Conservation (phyloP, 108 stramenopile species). For the Seminavis robusta region DNA sequence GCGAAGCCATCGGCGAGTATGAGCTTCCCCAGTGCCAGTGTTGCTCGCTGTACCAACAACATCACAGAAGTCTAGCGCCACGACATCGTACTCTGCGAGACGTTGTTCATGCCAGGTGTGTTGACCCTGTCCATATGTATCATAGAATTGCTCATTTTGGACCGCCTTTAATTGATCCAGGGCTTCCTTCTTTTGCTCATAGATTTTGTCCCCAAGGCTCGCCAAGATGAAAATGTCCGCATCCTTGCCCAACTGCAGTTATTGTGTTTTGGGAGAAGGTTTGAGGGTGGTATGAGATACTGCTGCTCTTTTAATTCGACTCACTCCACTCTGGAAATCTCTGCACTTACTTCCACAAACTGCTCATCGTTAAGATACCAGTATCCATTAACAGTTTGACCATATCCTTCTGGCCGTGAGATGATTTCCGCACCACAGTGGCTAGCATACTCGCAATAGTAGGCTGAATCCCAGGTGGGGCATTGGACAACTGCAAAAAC, state of each 20-base stretch:
- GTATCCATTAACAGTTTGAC: neutral
- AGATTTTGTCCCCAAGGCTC: conserved; percentile 20
- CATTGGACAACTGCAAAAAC: conserved; percentile 25
- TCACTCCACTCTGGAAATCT: no score
- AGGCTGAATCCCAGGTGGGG: no score
- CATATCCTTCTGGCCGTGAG: conserved; percentile 8
- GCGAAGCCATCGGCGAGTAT: no score
- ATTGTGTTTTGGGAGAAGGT: no score
- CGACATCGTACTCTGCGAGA: conserved; percentile 50
- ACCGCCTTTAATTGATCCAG: conserved; percentile 45
- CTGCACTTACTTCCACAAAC: conserved; percentile 24
- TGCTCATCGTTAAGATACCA: conserved; percentile 15
- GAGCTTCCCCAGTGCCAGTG: neutral
- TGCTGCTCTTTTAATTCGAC: no score
- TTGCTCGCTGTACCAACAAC: conserved; percentile 27
- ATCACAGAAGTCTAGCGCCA: conserved; percentile 27
- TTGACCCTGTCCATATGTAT: conserved; percentile 39
- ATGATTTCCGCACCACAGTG: conserved; percentile 6
- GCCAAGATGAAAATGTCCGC: conserved; percentile 21
- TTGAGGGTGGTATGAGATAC: no score
- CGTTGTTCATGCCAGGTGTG: conserved; percentile 55
- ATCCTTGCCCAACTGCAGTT: conserved; percentile 28
- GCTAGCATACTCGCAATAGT: conserved; percentile 36
- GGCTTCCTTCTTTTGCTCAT: conserved; percentile 30
- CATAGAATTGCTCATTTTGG: conserved; percentile 45